Evolutionary conservation across 192 early-diverging fungal genomes (phyloP).

Genomic region (Coemansia aciculifera): DNA sequence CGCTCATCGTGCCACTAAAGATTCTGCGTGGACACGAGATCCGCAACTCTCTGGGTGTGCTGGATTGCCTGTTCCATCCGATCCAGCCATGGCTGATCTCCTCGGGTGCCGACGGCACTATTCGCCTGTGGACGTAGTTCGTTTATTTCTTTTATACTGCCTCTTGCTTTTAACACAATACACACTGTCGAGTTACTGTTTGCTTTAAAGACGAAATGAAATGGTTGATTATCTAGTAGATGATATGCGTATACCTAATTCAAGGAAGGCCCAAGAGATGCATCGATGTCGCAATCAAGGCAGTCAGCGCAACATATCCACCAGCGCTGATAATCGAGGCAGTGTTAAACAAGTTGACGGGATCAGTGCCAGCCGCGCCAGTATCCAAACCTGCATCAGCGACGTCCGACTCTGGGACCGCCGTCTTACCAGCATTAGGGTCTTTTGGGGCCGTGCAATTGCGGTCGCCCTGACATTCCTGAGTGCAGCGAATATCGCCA

Average conservation of each 20-base stretch:
- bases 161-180: background rate
- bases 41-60: conserved; percentile 72
- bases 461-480: conserved; percentile 54
- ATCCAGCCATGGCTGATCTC: conserved; percentile 96
- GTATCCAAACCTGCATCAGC: conserved; percentile 45
- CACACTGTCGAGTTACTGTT: background rate
- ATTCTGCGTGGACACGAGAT: conserved; percentile 79
- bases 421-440: conserved; percentile 47
- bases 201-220: background rate
- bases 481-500: conserved; percentile 55
- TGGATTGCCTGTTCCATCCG: conserved; percentile 91
- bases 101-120: conserved; percentile 84
- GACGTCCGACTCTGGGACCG: conserved; percentile 30
- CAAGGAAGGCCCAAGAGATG: conserved; percentile 38
- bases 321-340: conserved; percentile 37
- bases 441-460: conserved; percentile 57
- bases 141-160: background rate
- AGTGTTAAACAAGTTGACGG: conserved; percentile 50
- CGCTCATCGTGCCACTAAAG: conserved; percentile 98
- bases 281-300: conserved; percentile 42
- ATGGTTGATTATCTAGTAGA: background rate
- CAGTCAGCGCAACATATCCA: conserved; percentile 40
- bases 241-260: background rate
- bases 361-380: conserved; percentile 19
- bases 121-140: conserved; percentile 81